Percentiles rank a stretch among this genome's conserved stretches.
Conservation (phyloP, 2,329 filamentous ascomycete genomes). For the Phyllosticta citrichinensis region DNA sequence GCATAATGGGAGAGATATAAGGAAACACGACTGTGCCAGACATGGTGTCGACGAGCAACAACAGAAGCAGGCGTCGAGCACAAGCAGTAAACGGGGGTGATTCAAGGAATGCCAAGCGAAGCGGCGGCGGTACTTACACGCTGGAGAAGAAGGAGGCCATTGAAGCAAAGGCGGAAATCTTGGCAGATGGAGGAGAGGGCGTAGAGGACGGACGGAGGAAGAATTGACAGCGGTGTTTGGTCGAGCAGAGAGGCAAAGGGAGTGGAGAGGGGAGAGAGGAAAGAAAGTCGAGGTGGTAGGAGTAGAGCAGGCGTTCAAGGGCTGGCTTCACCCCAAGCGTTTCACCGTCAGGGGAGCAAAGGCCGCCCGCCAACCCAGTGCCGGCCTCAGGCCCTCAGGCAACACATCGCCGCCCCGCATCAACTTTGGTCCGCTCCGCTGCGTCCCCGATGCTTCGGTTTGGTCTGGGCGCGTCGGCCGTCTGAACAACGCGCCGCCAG, state of each 20-base stretch:
- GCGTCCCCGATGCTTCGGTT: background rate
- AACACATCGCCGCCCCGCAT: no score
- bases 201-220: background rate
- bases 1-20: background rate
- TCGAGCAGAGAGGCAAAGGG: slow-evolving; percentile 1
- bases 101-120: slow-evolving; percentile 9
- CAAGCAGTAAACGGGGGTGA: background rate
- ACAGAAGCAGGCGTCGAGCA: background rate
- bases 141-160: slow-evolving; percentile 34
- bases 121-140: slow-evolving; percentile 25
- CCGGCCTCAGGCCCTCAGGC: background rate
- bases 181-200: background rate
- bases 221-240: background rate
- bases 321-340: background rate
- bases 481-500: background rate
- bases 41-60: background rate
- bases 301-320: background rate
- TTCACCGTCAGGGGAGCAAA: background rate
- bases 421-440: background rate
- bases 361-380: background rate
- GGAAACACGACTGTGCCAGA: background rate
- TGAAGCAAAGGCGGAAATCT: slow-evolving; percentile 1
- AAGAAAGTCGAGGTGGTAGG: background rate
- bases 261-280: background rate
- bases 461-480: background rate